phyloP scores from a whole-genome alignment of 202 grass and related monocot species.

The Setaria viridis region DNA sequence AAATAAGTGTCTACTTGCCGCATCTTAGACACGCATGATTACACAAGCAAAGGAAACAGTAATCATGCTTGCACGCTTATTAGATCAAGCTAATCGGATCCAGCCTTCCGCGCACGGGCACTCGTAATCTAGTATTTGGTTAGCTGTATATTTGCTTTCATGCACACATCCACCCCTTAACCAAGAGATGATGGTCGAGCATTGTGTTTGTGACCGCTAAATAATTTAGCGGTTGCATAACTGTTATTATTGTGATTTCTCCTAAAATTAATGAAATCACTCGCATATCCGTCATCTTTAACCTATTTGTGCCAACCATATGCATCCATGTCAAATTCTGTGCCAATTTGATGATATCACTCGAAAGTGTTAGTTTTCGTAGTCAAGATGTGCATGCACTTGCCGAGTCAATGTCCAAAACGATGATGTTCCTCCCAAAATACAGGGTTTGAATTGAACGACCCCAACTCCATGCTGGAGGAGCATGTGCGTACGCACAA shows the following conservation, averaged over 20 bases:
- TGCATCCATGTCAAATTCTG: neutral
- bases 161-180: neutral
- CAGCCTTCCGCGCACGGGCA: constrained; percentile 25
- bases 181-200: neutral
- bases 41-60: neutral
- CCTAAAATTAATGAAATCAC: neutral
- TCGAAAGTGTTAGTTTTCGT: neutral
- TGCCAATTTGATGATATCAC: neutral
- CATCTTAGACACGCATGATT: constrained; percentile 5
- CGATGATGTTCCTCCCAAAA: neutral
- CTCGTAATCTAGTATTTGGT: constrained; percentile 7
- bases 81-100: constrained; percentile 14
- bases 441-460: neutral
- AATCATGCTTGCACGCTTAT: neutral
- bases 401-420: neutral
- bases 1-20: constrained; percentile 11
- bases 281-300: too few relatives aligned
- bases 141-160: neutral
- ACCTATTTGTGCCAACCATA: neutral
- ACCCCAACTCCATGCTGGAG: neutral
- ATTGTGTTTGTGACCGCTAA: neutral
- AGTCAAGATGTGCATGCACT: neutral
- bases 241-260: neutral
- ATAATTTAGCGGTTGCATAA: neutral
- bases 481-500: neutral